Conservation (phyloP, 2,329 filamentous ascomycete genomes). For the Zasmidium angulare region DNA sequence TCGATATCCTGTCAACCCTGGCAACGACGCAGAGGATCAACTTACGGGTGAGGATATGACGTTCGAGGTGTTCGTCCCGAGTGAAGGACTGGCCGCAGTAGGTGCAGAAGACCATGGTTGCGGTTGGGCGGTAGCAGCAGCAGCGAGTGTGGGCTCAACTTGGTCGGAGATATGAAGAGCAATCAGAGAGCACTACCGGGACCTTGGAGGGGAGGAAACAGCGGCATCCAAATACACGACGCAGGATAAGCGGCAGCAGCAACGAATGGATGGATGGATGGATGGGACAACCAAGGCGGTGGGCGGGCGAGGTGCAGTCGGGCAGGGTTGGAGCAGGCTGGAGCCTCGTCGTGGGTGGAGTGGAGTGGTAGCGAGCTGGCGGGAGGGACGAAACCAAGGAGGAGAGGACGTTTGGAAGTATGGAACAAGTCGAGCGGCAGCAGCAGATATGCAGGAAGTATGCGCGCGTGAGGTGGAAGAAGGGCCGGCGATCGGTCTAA, state of each 20-base stretch:
- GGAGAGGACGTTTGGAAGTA: too few relatives aligned
- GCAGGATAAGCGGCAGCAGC: slow-evolving; percentile 16
- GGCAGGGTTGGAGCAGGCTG: slow-evolving; percentile 14
- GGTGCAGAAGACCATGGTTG: slow-evolving; percentile 53
- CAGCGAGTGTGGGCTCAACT: slow-evolving; percentile 10
- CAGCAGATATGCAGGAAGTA: too few relatives aligned
- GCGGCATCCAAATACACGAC: slow-evolving; percentile 13
- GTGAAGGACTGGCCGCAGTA: slow-evolving; percentile 56
- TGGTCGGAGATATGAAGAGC: slow-evolving; percentile 14
- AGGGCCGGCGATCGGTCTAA: slow-evolving; percentile 15
- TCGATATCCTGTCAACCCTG: not conserved
- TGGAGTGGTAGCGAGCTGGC: not conserved
- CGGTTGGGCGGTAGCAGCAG: slow-evolving; percentile 1
- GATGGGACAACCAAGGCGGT: not conserved
- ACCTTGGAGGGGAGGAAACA: slow-evolving; percentile 10
- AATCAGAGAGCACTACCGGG: slow-evolving; percentile 16
- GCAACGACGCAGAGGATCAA: slow-evolving; percentile 13
- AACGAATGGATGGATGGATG: not conserved
- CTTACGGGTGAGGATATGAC: slow-evolving; percentile 54
- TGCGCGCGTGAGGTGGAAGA: slow-evolving; percentile 11
- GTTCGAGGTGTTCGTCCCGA: slow-evolving; percentile 53
- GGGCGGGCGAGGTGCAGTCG: not conserved
- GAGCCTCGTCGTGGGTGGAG: slow-evolving; percentile 19
- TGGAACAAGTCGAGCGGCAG: too few relatives aligned
- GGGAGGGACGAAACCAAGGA: not conserved